A percentile compares a stretch with the other conserved stretches of the same genome.
These are phyloP conservation scores for Monosporascus sp. DNA, from an alignment of 2,329 filamentous ascomycete genomes.

Conservation along the genomic window DNA sequence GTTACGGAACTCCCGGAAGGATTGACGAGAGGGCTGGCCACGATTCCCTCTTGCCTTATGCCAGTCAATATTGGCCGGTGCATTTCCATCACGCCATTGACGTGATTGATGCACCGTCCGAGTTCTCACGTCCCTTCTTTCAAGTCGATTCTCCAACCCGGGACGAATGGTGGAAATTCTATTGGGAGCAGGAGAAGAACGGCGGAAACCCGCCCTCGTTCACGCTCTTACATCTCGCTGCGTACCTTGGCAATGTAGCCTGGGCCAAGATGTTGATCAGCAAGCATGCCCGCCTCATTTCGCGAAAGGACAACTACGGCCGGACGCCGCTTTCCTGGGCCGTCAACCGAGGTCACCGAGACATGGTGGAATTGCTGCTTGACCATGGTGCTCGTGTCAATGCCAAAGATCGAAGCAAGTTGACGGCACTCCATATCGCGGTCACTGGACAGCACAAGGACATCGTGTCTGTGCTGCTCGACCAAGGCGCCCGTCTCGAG, in stretches of 20 bases:
- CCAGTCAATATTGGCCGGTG: slow-evolving; percentile 17
- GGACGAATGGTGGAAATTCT: slow-evolving; percentile 20
- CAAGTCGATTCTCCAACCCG: slow-evolving; percentile 14
- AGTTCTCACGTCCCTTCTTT: slow-evolving; percentile 23
- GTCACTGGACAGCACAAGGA: too few relatives aligned
- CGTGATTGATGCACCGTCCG: slow-evolving; percentile 10
- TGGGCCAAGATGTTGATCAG: slow-evolving; percentile 20
- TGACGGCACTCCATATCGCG: too few relatives aligned
- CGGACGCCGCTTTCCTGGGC: too few relatives aligned
- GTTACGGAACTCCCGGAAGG: slow-evolving; percentile 1
- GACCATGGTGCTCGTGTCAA: too few relatives aligned
- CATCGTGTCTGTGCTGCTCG: too few relatives aligned
- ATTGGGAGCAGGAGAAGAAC: slow-evolving; percentile 20
- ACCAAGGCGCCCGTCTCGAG: neutral
- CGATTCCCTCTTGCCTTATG: slow-evolving; percentile 15
- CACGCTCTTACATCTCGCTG: slow-evolving; percentile 20
- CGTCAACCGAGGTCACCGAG: too few relatives aligned
- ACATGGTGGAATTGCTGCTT: too few relatives aligned
- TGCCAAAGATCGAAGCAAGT: too few relatives aligned
- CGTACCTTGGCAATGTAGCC: slow-evolving; percentile 18
- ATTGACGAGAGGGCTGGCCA: slow-evolving; percentile 7
- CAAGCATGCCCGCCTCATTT: slow-evolving; percentile 13
- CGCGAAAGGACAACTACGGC: too few relatives aligned
- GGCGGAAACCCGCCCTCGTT: slow-evolving; percentile 19
- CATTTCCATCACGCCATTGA: slow-evolving; percentile 17